Evolutionary conservation across 1,284 basidiomycete species (phyloP).

Genomic region (Puccinia sorghi): DNA sequence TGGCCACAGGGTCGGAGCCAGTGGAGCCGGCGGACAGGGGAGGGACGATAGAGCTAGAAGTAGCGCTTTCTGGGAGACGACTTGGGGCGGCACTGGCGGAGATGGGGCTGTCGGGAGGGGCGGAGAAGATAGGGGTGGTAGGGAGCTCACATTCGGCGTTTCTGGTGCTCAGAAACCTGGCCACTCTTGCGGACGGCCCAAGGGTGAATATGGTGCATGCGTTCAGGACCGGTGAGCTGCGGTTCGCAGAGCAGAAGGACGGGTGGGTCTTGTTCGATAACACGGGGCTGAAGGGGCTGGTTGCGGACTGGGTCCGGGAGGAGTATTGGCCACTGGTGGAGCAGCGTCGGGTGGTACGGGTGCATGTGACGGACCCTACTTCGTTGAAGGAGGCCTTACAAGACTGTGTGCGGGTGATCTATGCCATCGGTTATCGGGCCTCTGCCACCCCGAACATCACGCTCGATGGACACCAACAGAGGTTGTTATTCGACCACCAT

Average conservation of each 20-base stretch:
- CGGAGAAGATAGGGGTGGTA: slow-evolving; percentile 30
- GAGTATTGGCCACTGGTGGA: slow-evolving; percentile 7
- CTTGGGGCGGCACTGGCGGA: not conserved
- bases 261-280: slow-evolving; percentile 50
- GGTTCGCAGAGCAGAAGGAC: slow-evolving; percentile 45
- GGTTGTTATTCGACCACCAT: slow-evolving; percentile 16
- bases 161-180: slow-evolving; percentile 42
- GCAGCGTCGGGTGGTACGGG: not conserved
- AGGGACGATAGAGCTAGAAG: slow-evolving; percentile 14
- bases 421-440: slow-evolving; percentile 22
- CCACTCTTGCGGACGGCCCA: slow-evolving; percentile 5
- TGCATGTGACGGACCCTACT: no score
- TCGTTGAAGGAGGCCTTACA: no score
- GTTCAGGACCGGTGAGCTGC: slow-evolving; percentile 2
- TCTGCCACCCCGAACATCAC: not conserved
- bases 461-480: slow-evolving; percentile 12
- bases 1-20: slow-evolving; percentile 23
- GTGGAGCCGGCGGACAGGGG: not conserved
- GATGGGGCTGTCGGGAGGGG: slow-evolving; percentile 23
- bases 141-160: slow-evolving; percentile 49
- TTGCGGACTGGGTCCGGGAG: slow-evolving; percentile 42
- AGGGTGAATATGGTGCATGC: slow-evolving; percentile 20
- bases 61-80: slow-evolving; percentile 1
- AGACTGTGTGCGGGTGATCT: slow-evolving; percentile 14
- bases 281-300: slow-evolving; percentile 50